A percentile compares a stretch with the other conserved stretches of the same genome.
These are phyloP conservation scores for Balakata baccata DNA, from an alignment of 345 rosid genomes.

Conservation along the genomic window DNA sequence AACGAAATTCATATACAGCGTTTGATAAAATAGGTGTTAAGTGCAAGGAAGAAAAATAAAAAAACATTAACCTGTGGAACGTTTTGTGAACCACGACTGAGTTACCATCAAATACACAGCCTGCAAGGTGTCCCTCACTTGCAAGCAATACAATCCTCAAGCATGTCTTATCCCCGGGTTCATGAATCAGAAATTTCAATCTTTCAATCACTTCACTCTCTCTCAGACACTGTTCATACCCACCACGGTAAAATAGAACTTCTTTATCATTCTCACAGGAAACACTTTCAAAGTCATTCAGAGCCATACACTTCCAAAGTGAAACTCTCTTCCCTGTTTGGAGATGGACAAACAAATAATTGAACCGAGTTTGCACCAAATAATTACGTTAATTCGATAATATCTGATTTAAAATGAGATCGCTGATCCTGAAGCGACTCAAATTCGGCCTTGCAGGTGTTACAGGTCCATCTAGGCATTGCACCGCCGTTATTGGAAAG, in stretches of 20 bases:
- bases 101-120: constrained; percentile 72
- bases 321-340: constrained; percentile 67
- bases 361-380: no score
- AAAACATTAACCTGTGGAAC: constrained; percentile 69
- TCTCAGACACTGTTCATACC: constrained; percentile 25
- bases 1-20: not conserved
- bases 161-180: constrained; percentile 40
- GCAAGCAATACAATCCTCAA: constrained; percentile 76
- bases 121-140: constrained; percentile 92
- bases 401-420: constrained; percentile 80
- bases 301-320: constrained; percentile 64
- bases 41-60: not conserved
- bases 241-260: constrained; percentile 4
- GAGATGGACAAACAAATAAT: constrained; percentile 56
- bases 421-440: constrained; percentile 84
- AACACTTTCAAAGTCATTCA: constrained; percentile 63
- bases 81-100: constrained; percentile 76
- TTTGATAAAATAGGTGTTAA: not conserved
- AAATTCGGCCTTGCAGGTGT: constrained; percentile 77
- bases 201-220: constrained; percentile 59
- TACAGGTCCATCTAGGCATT: constrained; percentile 79
- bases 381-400: constrained; percentile 79
- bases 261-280: constrained; percentile 37
- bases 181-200: constrained; percentile 43
- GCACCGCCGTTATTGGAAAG: constrained; percentile 28